A percentile compares a stretch with the other conserved stretches of the same genome.
These are phyloP conservation scores for Suillus bovinus DNA, from an alignment of 768 basidiomycete species.

Conservation along the genomic window DNA sequence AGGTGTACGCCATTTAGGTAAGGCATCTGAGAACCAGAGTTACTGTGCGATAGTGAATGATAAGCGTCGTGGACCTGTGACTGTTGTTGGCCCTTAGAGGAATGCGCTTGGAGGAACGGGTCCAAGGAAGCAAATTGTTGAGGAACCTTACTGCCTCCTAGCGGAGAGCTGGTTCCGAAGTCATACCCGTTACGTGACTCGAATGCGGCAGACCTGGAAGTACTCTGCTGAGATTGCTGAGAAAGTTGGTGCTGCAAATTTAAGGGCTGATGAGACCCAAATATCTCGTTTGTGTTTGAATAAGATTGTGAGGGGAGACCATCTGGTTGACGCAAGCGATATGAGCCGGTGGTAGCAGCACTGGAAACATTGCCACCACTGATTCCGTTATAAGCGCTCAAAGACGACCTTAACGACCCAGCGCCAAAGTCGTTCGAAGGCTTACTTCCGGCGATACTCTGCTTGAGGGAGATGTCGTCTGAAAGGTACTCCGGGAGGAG, in stretches of 20 bases:
- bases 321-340: constrained; percentile 38
- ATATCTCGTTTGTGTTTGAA: constrained; percentile 24
- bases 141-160: constrained; percentile 24
- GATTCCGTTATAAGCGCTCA: constrained; percentile 33
- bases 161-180: constrained; percentile 30
- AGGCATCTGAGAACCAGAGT: constrained; percentile 32
- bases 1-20: constrained; percentile 48
- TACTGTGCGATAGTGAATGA: constrained; percentile 33
- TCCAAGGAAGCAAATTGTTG: constrained; percentile 33
- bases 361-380: constrained; percentile 25
- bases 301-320: constrained; percentile 32
- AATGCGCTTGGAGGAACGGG: constrained; percentile 34
- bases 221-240: constrained; percentile 35
- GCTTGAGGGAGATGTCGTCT: constrained; percentile 35
- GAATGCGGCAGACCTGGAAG: constrained; percentile 24
- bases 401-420: constrained; percentile 37
- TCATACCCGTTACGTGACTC: constrained; percentile 32
- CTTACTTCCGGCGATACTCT: constrained; percentile 28
- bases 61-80: constrained; percentile 32
- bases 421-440: constrained; percentile 36
- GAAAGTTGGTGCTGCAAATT: constrained; percentile 35
- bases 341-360: constrained; percentile 28
- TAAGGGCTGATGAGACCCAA: constrained; percentile 26
- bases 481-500: constrained; percentile 35
- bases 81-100: constrained; percentile 27